Base-by-base conservation (phyloP, 169 alveolate genomes). In the Plasmodium coatneyi region DNA sequence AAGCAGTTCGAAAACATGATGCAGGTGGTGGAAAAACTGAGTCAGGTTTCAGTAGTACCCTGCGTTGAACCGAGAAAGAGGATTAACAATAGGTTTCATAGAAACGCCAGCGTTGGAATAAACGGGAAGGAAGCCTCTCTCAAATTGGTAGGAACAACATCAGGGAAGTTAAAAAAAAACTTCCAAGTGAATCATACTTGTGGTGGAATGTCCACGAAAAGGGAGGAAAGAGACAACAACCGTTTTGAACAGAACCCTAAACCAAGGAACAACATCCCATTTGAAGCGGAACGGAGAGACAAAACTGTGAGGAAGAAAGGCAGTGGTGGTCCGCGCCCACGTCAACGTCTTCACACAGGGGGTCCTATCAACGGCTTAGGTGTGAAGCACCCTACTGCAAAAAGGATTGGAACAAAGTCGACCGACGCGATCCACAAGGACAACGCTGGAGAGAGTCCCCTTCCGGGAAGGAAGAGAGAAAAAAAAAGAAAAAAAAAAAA, bases 401-500 rank as follows among this genome's bases (percentile, higher is more conserved):
- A 49, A 1, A 49, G 25, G 60, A 49, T 49, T 14, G 76, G 12
- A 19, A 4, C 28, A n/a, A 82, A 54, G 30, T 12, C 32, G 12
- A 82, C 5, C 54, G 60, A 60, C 19, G 30, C 0, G 10, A 22
- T 0, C 49, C 16, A 10, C 22, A 28, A 49, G 3, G 74, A 16
- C 16, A n/a, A n/a, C n/a, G n/a, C n/a, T n/a, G n/a, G n/a, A n/a
- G n/a, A n/a, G n/a, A n/a, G n/a, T n/a, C n/a, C n/a, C n/a, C n/a
- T n/a, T n/a, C n/a, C n/a, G n/a, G n/a, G 14, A n/a, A 16, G 66
- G 39, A 80, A 49, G 39, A 39, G 74, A 46, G 22, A 46, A 80
- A 49, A 49, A 80, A 82, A 82, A 82, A 66, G 60, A 12, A 36
- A 19, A 80, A 39, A 80, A 43, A 79, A 79, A 10, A 0, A 79